Percentiles rank a stretch among this genome's conserved stretches.
Evolutionary conservation across 2,329 filamentous ascomycete species (phyloP).

Genomic region (Neoscytalidium dimidiatum): DNA sequence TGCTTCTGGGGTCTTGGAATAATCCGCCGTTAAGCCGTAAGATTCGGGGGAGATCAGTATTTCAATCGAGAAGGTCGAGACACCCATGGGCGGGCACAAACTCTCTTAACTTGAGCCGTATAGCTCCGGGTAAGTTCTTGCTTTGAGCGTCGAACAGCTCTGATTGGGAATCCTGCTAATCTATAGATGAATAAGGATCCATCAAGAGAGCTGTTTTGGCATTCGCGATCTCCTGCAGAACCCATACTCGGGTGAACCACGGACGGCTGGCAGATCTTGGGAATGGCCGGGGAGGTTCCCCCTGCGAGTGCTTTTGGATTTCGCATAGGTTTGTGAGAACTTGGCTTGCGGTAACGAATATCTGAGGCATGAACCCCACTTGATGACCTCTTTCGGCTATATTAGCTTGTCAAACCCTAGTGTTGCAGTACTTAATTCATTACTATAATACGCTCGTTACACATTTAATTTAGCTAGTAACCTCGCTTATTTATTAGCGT

Average conservation of each 20-base stretch:
- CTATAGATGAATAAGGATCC: rapidly evolving
- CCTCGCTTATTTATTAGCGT: too few relatives aligned
- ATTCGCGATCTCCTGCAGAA: neutral
- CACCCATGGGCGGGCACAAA: neutral
- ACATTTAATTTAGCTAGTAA: neutral
- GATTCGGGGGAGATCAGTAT: neutral
- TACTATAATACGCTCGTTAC: neutral
- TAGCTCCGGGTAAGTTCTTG: neutral
- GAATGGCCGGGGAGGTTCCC: too few relatives aligned
- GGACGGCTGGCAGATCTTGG: too few relatives aligned
- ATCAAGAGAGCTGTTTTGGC: neutral
- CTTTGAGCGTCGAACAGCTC: neutral
- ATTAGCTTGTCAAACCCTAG: too few relatives aligned
- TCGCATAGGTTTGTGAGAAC: neutral
- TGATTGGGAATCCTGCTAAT: neutral
- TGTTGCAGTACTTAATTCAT: too few relatives aligned
- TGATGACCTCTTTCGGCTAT: neutral
- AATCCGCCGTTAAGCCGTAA: neutral
- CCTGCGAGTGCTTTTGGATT: too few relatives aligned
- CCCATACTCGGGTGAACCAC: neutral
- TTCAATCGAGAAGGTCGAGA: neutral
- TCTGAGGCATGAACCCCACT: neutral
- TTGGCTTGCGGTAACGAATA: neutral
- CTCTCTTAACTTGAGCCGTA: neutral
- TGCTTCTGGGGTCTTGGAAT: neutral